phyloP scores from a whole-genome alignment of 441 rosid genomes.

The Daphne laureola region DNA sequence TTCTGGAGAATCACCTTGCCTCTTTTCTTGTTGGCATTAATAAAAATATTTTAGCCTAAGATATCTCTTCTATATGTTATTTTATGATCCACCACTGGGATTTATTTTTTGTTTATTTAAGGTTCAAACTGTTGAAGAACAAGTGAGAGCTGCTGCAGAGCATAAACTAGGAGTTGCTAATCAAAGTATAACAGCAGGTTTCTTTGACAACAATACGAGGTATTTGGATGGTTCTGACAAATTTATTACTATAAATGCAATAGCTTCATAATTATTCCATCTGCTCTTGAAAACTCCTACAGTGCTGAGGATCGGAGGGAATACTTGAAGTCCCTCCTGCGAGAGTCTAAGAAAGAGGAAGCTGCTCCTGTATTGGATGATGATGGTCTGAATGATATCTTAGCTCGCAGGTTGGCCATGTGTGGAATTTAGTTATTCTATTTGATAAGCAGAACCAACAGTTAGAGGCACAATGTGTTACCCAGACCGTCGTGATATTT shows the following conservation, averaged over 20 bases:
- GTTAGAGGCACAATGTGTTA: too few relatives aligned
- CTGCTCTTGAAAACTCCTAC: constrained; percentile 21
- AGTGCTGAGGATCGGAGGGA: constrained; percentile 97
- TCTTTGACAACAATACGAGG: constrained; percentile 95
- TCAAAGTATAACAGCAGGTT: constrained; percentile 96
- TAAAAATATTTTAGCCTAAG: background rate
- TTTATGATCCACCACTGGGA: background rate
- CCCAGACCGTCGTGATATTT: too few relatives aligned
- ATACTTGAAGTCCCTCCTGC: constrained; percentile 79
- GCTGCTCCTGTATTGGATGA: constrained; percentile 83
- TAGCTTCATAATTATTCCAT: constrained; percentile 6
- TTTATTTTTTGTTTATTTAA: constrained; percentile 20
- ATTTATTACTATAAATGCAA: constrained; percentile 3
- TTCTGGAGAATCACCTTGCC: background rate
- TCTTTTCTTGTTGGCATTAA: background rate
- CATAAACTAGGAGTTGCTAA: constrained; percentile 97
- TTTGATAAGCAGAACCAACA: background rate
- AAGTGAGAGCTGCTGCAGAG: constrained; percentile 93
- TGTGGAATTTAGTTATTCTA: constrained; percentile 9
- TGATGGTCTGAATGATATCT: constrained; percentile 68
- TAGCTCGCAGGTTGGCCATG: constrained; percentile 73
- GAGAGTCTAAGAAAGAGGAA: constrained; percentile 93
- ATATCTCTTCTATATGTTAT: constrained; percentile 2
- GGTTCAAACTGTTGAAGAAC: constrained; percentile 96
- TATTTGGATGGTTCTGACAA: constrained; percentile 17